phyloP scores from a whole-genome alignment of 805 yeast genomes.

The Blastobotrys americana region DNA sequence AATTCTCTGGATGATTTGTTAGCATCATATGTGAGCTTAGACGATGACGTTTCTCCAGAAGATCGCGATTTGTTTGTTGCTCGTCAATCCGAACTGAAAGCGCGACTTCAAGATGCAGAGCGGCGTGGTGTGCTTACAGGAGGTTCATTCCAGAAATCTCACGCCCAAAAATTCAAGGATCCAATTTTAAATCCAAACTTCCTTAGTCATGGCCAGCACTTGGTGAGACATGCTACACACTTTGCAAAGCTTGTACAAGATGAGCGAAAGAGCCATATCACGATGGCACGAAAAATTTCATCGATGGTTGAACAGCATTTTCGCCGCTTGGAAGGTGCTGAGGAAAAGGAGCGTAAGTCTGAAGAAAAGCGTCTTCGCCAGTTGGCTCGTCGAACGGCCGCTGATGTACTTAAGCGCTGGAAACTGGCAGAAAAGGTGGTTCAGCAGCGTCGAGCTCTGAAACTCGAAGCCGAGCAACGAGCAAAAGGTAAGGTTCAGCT shows the following conservation, averaged over 20 bases:
- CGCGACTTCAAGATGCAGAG: conserved; percentile 33
- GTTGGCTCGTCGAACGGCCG: conserved; percentile 73
- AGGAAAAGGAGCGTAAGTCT: conserved; percentile 70
- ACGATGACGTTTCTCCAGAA: conserved; percentile 52
- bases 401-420: conserved; percentile 89
- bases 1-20: conserved; percentile 39
- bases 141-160: conserved; percentile 3
- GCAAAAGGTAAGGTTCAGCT: conserved; percentile 80
- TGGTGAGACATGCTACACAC: conserved; percentile 66
- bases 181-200: conserved; percentile 35
- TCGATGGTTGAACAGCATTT: conserved; percentile 81
- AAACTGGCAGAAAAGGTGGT: conserved; percentile 70
- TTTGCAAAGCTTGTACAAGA: conserved; percentile 66
- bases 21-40: conserved; percentile 49
- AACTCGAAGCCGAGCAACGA: conserved; percentile 61
- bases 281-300: conserved; percentile 66
- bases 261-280: conserved; percentile 52
- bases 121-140: conserved; percentile 35
- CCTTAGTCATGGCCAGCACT: conserved; percentile 61
- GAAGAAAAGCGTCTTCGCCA: conserved; percentile 61
- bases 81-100: conserved; percentile 43
- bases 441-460: conserved; percentile 62
- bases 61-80: conserved; percentile 55
- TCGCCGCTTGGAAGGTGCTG: conserved; percentile 79
- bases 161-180: conserved; percentile 39